A percentile compares a stretch with the other conserved stretches of the same genome.
Conservation (phyloP, 2,329 filamentous ascomycete genomes). For the Pseudogymnoascus sp. region DNA sequence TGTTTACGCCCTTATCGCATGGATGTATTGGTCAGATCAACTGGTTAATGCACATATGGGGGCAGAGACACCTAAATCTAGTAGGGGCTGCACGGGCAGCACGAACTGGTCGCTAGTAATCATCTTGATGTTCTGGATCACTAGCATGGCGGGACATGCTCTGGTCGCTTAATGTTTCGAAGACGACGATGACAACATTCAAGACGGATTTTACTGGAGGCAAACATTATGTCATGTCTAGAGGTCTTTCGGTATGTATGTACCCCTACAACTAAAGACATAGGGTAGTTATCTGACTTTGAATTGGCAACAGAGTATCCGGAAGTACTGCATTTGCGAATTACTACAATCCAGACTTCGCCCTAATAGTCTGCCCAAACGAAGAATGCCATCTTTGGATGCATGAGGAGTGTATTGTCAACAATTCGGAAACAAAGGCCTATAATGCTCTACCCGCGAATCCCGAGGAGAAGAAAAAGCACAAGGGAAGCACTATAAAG, state of each 20-base stretch:
- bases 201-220: slow-evolving; percentile 31
- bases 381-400: slow-evolving; percentile 29
- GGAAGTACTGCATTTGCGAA: slow-evolving; percentile 32
- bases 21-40: slow-evolving; percentile 49
- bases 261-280: not conserved
- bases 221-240: slow-evolving; percentile 29
- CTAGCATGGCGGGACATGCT: slow-evolving; percentile 40
- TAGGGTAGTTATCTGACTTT: not conserved
- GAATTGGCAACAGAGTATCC: slow-evolving; percentile 20
- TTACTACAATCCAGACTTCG: slow-evolving; percentile 30
- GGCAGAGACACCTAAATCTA: slow-evolving; percentile 26
- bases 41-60: slow-evolving; percentile 22
- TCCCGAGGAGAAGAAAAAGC: slow-evolving; percentile 9
- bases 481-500: slow-evolving; percentile 22
- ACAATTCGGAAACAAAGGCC: slow-evolving; percentile 24
- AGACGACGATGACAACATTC: slow-evolving; percentile 30
- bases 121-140: slow-evolving; percentile 47
- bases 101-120: slow-evolving; percentile 48
- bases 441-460: slow-evolving; percentile 14
- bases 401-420: slow-evolving; percentile 31
- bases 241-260: slow-evolving; percentile 28
- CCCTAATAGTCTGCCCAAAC: slow-evolving; percentile 31
- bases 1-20: slow-evolving; percentile 60
- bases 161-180: slow-evolving; percentile 43
- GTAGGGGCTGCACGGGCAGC: slow-evolving; percentile 40